These are phyloP conservation scores for Barnettozyma sucrosica DNA, from an alignment of 805 yeast species.

Conservation along the genomic window DNA sequence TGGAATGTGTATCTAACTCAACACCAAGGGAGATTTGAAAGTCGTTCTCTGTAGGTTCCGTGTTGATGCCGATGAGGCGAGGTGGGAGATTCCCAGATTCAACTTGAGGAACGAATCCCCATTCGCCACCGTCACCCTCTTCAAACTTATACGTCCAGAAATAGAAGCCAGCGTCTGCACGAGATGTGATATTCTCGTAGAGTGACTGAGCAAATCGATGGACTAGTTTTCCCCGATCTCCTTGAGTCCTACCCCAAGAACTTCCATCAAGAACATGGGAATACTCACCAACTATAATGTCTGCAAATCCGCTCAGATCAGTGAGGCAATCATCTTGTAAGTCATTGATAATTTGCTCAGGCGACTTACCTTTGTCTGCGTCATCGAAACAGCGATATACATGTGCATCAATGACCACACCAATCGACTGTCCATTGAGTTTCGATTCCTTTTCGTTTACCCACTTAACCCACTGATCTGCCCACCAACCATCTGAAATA, in stretches of 20 bases:
- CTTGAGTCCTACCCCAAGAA: constrained; percentile 56
- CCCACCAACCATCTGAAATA: constrained; percentile 94
- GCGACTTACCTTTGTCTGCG: constrained; percentile 58
- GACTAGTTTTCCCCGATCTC: constrained; percentile 51
- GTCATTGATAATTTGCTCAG: constrained; percentile 56
- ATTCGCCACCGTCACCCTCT: constrained; percentile 91
- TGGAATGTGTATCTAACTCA: constrained; percentile 41
- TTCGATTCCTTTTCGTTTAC: constrained; percentile 38
- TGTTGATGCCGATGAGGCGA: constrained; percentile 22
- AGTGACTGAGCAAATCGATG: constrained; percentile 57
- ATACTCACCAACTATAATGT: constrained; percentile 82
- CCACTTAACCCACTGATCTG: constrained; percentile 71
- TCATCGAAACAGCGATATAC: constrained; percentile 83
- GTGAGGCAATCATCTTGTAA: constrained; percentile 45
- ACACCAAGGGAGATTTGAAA: constrained; percentile 36
- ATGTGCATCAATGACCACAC: constrained; percentile 78
- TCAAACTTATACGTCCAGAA: constrained; percentile 92
- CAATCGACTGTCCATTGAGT: constrained; percentile 36
- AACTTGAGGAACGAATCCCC: constrained; percentile 84
- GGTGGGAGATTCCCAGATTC: constrained; percentile 52
- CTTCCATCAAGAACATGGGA: constrained; percentile 78
- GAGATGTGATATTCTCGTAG: constrained; percentile 37
- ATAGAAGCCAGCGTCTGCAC: constrained; percentile 66
- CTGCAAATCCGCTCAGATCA: constrained; percentile 47
- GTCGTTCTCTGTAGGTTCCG: constrained; percentile 35